A percentile compares a stretch with the other conserved stretches of the same genome.
Evolutionary conservation across 306 rosid species (phyloP).

Genomic region (Pachyrhizus erosus): DNA sequence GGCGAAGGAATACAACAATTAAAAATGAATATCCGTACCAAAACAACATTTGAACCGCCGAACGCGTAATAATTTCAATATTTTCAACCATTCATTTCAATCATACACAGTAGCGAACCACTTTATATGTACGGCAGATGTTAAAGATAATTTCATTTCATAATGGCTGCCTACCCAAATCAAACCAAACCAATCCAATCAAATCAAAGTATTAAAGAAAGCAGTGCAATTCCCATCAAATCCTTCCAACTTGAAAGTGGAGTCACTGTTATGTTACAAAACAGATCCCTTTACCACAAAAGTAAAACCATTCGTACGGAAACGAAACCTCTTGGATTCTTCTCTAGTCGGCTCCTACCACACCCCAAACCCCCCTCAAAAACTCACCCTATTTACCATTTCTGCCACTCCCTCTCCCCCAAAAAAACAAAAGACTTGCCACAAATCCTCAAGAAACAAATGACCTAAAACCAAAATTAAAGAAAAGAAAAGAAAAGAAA

Average conservation of each 20-base stretch:
- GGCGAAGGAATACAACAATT: no score
- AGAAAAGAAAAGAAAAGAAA: neutral
- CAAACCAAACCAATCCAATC: neutral
- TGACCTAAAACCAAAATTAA: neutral
- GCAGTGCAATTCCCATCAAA: conserved; percentile 32
- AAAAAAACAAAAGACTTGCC: neutral
- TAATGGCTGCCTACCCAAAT: neutral
- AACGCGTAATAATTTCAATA: no score
- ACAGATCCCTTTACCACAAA: conserved; percentile 26
- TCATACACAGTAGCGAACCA: no score
- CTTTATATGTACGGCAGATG: no score
- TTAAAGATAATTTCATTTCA: no score
- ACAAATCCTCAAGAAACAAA: neutral
- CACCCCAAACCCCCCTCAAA: neutral
- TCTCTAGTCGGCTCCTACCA: conserved; percentile 22
- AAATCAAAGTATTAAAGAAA: no score
- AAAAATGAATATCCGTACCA: no score
- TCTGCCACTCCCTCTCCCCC: conserved; percentile 3
- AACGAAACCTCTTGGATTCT: conserved; percentile 42
- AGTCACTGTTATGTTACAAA: conserved; percentile 28
- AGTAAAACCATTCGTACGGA: conserved; percentile 39
- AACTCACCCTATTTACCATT: neutral
- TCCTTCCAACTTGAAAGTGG: conserved; percentile 22
- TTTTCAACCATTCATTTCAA: no score
- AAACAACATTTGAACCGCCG: no score